Evolutionary conservation across 176 grass and related monocot genomes (phyloP), one percentile per base, ranked within the genome.

Genomic region (Bromus sterilis): DNA sequence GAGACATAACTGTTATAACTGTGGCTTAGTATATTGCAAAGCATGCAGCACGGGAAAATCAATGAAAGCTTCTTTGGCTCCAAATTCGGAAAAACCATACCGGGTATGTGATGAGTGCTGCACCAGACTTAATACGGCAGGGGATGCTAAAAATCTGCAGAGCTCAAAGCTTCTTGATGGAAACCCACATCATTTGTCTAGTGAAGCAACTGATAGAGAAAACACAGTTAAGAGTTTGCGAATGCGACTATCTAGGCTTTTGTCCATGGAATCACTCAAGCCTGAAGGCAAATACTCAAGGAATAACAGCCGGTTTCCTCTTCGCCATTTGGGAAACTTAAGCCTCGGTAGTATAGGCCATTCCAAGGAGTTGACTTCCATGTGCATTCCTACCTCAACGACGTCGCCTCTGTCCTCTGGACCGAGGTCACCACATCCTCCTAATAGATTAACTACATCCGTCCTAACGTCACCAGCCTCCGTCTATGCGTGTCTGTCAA

Each of bases 1-100:
- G 58, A 75, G 90, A 25, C 90, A 92, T 71, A 95, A 92, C 57
- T 95, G 93, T 71, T 95, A 95, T 72, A 95, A 95, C 30, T 95
- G 93, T 10, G 90, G 90, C 46, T 86, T 90, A 83, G 76, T 90
- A 53, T 92, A 84, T 80, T 95, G 93, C 76, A 92, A 88, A 86
- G 71, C 78, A 31, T 95, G 93, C 57, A 95, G 87, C 79, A 86
- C 82, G 56, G 80, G 82, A 67, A 95, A 92, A 84, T 82, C 90
- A 31, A 43, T 68, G 35, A 81, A 70, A 85, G 93, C 93, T 81
- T 92, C 87, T 85, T 87, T 95, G 64, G 93, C 93, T 33, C 93
- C 85, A 44, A 88, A 82, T 87, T 55, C 83, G 21, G 61, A 78
- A 42, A 95, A 92, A 60, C 82, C 87, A 25, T 90, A 90, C 77